Evolutionary conservation across 2,329 filamentous ascomycete genomes (phyloP).

Genomic region (Paramyrothecium roridum): DNA sequence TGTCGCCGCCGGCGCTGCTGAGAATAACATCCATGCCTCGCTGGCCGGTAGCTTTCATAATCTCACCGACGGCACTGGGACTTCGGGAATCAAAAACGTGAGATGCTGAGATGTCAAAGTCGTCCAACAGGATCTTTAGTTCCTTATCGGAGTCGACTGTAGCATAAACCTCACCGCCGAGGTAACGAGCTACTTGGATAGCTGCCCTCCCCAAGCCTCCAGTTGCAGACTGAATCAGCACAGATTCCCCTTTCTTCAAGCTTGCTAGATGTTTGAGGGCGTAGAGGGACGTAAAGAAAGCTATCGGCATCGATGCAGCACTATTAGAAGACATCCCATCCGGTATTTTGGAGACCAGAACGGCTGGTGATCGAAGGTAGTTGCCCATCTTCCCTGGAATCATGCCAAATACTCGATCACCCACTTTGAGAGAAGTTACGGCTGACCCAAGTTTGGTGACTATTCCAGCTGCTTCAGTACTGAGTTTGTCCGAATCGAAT

Average conservation of each 20-base stretch:
- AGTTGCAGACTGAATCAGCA: slow-evolving; percentile 26
- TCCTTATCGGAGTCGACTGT: slow-evolving; percentile 26
- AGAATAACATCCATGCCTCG: not conserved
- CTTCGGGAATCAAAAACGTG: not conserved
- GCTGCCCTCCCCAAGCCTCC: slow-evolving; percentile 26
- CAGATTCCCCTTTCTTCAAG: slow-evolving; percentile 24
- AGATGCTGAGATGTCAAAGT: not conserved
- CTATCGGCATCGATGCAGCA: slow-evolving; percentile 17
- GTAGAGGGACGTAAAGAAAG: slow-evolving; percentile 11
- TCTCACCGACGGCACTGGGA: slow-evolving; percentile 2
- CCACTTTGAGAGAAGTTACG: slow-evolving; percentile 8
- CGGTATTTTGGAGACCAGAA: slow-evolving; percentile 3
- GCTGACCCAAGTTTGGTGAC: slow-evolving; percentile 11
- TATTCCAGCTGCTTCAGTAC: slow-evolving; percentile 18
- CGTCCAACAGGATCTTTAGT: slow-evolving; percentile 15
- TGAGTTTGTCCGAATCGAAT: slow-evolving; percentile 12
- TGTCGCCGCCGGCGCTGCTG: not conserved
- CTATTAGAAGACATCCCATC: slow-evolving; percentile 15
- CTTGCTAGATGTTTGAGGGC: slow-evolving; percentile 11
- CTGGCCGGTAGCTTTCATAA: not conserved
- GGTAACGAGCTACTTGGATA: slow-evolving; percentile 17
- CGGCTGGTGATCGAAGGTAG: slow-evolving; percentile 15
- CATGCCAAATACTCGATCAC: slow-evolving; percentile 17
- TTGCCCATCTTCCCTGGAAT: slow-evolving; percentile 23
- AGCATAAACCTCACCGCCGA: slow-evolving; percentile 21